Conservation (phyloP, 176 grass and related monocot species). For the Oryza meyeriana region DNA sequence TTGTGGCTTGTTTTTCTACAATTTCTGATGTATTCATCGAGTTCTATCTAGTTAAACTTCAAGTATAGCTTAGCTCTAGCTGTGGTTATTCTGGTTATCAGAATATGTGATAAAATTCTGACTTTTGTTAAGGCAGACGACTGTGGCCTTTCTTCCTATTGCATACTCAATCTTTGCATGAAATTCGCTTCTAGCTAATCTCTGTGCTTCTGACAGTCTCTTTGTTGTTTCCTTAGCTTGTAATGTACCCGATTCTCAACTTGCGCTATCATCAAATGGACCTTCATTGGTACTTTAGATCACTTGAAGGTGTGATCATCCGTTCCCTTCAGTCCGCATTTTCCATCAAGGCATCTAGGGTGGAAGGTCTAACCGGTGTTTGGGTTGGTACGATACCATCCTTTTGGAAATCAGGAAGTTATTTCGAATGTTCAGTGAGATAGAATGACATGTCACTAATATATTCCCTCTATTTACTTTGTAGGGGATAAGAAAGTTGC, state of each 20-base stretch:
- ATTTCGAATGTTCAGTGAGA: neutral
- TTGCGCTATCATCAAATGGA: slow-evolving; percentile 66
- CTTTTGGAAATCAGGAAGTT: neutral
- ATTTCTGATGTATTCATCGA: neutral
- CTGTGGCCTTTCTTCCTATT: neutral
- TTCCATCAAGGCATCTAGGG: slow-evolving; percentile 56
- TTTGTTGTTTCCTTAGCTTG: slow-evolving; percentile 50
- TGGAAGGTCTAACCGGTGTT: slow-evolving; percentile 72
- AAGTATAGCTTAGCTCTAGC: neutral
- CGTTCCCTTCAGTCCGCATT: slow-evolving; percentile 59
- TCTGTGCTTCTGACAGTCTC: neutral
- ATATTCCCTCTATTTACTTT: slow-evolving; percentile 18
- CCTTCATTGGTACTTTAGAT: slow-evolving; percentile 82
- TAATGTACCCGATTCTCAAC: slow-evolving; percentile 92
- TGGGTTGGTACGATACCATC: slow-evolving; percentile 68
- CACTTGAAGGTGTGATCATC: slow-evolving; percentile 82
- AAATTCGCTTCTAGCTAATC: neutral
- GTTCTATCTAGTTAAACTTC: neutral
- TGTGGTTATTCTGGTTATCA: neutral
- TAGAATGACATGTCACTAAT: neutral
- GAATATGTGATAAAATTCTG: neutral
- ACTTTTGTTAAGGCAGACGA: neutral
- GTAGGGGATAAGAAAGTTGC: slow-evolving; percentile 71
- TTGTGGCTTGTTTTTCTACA: neutral
- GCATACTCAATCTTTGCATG: neutral